Base-by-base conservation (phyloP, 1,284 basidiomycete species). In the Pseudozyma sp. region DNA sequence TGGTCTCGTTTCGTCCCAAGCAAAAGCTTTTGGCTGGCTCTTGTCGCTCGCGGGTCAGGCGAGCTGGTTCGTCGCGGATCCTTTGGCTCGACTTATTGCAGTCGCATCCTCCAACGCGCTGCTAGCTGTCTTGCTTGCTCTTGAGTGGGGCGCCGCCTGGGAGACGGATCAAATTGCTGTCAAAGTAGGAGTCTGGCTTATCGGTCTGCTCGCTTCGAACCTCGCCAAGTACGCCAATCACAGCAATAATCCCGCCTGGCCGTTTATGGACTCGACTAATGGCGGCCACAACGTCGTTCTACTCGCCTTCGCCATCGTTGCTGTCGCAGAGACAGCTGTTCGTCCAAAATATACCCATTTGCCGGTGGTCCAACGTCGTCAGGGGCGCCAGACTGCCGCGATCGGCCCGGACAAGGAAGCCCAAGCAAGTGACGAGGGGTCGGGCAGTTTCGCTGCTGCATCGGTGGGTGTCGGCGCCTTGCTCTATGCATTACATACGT, bases 401-500 rank as follows among this genome's bases (percentile, higher is more conserved):
- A 19, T 44, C 16, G 19, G 33, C n/a, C 33, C 24, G 7, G 56
- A 9, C 1, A 5, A 17, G 10, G 37, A 29, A 16, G 17, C 39
- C 5, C 5, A 24, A 5, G n/a, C 31, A 7, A 35, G 13, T 7
- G 44, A 19, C 11, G 58, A 53, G 16, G 11, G 17, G 30, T 17
- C 34, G 14, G 54, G 60, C 9, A 71, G 68, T 46, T 73, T 75
- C 35, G 43, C 54, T 24, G 31, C 64, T 13, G 68, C 74, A 4
- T 65, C 77, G 5, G 31, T 75, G 2, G 79, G 75, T n/a, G 7
- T 77, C 10, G 80, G 78, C 29, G 71, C 77, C 11, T 55, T 81
- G 35, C 70, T 81, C 4, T 69, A 63, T 39, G 59, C 67, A 3
- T 7, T 95, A 0, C 92, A 96, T 80, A 91, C 90, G 37, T 88